These are phyloP conservation scores for Globisporangium orthogonon DNA, from an alignment of 352 stramenopile genomes.

Conservation along the genomic window DNA sequence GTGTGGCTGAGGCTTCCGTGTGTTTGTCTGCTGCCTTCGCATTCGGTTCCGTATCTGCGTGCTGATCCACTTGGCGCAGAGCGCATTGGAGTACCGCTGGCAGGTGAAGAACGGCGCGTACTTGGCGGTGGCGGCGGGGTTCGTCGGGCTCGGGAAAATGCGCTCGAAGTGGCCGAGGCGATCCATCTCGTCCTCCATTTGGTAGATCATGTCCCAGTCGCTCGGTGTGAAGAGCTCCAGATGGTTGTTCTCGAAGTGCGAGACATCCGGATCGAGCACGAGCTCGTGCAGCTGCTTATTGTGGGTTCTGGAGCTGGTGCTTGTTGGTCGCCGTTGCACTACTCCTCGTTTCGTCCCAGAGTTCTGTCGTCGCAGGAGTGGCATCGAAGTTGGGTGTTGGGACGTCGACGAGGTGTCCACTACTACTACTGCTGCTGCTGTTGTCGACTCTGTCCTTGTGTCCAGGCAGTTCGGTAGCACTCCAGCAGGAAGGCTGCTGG, in stretches of 20 bases:
- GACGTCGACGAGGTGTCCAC: background rate
- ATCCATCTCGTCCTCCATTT: slow-evolving; percentile 59
- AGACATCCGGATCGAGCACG: slow-evolving; percentile 19
- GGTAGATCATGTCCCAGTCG: slow-evolving; percentile 44
- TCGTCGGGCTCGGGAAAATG: slow-evolving; percentile 48
- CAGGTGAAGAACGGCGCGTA: slow-evolving; percentile 54
- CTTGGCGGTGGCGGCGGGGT: slow-evolving; percentile 9
- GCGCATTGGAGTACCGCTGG: slow-evolving; percentile 48
- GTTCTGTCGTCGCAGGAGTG: background rate
- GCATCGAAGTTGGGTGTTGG: background rate
- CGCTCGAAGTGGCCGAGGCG: slow-evolving; percentile 62
- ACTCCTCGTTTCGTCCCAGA: background rate
- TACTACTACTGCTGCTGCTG: slow-evolving; percentile 11
- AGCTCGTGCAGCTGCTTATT: slow-evolving; percentile 18
- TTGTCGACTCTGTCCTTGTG: slow-evolving; percentile 43
- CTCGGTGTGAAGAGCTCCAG: slow-evolving; percentile 31
- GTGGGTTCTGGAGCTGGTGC: background rate
- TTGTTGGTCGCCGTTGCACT: background rate
- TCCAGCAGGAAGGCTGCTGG: slow-evolving; percentile 27
- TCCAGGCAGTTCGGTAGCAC: slow-evolving; percentile 27
- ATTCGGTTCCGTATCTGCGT: slow-evolving; percentile 16
- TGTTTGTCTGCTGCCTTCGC: background rate
- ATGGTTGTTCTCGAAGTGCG: slow-evolving; percentile 7
- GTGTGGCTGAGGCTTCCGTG: background rate
- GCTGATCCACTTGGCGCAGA: slow-evolving; percentile 60